A percentile compares a stretch with the other conserved stretches of the same genome.
These are phyloP conservation scores for Phytophthora tubulina DNA, from an alignment of 352 stramenopile genomes.

Conservation along the genomic window DNA sequence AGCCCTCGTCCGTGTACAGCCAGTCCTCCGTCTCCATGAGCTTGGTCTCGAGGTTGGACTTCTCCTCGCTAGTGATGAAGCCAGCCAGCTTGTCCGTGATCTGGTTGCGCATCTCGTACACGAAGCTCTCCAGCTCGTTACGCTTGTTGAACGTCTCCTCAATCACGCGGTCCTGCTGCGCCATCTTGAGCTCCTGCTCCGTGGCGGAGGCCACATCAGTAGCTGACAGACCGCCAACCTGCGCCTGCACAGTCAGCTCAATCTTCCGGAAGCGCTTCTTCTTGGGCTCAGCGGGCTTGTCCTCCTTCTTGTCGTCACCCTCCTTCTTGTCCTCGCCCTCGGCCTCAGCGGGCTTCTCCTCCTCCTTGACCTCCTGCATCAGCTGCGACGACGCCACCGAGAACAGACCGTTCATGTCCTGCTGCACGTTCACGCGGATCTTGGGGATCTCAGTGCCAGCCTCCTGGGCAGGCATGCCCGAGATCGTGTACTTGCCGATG, in stretches of 20 bases:
- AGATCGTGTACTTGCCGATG: constrained; percentile 95
- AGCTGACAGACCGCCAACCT: constrained; percentile 66
- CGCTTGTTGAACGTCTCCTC: constrained; percentile 98
- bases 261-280: constrained; percentile 97
- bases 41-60: constrained; percentile 86
- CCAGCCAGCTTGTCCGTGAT: constrained; percentile 83
- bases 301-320: constrained; percentile 72
- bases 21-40: constrained; percentile 97
- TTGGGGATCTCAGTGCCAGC: constrained; percentile 83
- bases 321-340: constrained; percentile 73
- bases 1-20: constrained; percentile 99
- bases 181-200: constrained; percentile 96
- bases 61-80: constrained; percentile 93
- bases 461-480: constrained; percentile 81
- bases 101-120: constrained; percentile 99
- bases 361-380: constrained; percentile 97
- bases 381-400: constrained; percentile 95
- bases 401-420: constrained; percentile 98
- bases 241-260: constrained; percentile 76
- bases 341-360: constrained; percentile 67
- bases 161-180: constrained; percentile 96
- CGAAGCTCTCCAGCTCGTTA: constrained; percentile 99
- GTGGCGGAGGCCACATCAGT: constrained; percentile 71
- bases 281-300: constrained; percentile 83
- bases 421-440: constrained; percentile 98